Percentiles rank a stretch among this genome's conserved stretches.
phyloP scores from a whole-genome alignment of 352 stramenopile species.

The Globisporangium echinulatum region DNA sequence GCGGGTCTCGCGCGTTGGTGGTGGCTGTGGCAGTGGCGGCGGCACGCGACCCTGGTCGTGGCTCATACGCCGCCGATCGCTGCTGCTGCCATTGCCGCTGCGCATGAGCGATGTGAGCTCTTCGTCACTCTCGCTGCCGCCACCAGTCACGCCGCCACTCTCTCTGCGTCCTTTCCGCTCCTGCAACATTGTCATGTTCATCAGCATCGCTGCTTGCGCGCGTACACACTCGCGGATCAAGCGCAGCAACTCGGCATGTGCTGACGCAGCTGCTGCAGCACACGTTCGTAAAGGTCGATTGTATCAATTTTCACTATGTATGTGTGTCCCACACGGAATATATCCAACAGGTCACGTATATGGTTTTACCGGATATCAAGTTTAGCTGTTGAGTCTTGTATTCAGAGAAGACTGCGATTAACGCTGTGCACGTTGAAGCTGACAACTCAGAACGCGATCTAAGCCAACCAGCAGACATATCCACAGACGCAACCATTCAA shows the following conservation, averaged over 20 bases:
- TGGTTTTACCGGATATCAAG: too few species aligned
- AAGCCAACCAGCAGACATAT: too few species aligned
- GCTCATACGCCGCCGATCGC: constrained; percentile 21
- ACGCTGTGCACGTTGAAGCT: too few species aligned
- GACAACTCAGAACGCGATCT: too few species aligned
- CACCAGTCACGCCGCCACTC: neutral
- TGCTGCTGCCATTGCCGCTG: constrained; percentile 7
- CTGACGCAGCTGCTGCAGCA: too few species aligned
- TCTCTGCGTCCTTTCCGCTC: constrained; percentile 11
- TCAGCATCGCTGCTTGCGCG: constrained; percentile 5
- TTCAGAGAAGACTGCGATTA: too few species aligned
- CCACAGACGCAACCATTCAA: too few species aligned
- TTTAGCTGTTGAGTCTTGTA: too few species aligned
- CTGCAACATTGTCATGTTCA: constrained; percentile 15
- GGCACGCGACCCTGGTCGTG: constrained; percentile 15
- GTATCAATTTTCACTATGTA: too few species aligned
- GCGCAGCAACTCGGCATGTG: neutral
- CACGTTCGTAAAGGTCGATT: too few species aligned
- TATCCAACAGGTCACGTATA: too few species aligned
- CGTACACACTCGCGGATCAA: neutral
- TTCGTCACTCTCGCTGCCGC: constrained; percentile 17
- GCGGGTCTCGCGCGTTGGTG: constrained; percentile 17
- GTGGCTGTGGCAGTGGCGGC: constrained; percentile 1
- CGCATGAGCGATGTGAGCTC: constrained; percentile 35
- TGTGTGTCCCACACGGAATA: too few species aligned